These are phyloP conservation scores for Calonectria multiphialidica DNA, from an alignment of 2,329 filamentous ascomycete genomes.

Conservation along the genomic window DNA sequence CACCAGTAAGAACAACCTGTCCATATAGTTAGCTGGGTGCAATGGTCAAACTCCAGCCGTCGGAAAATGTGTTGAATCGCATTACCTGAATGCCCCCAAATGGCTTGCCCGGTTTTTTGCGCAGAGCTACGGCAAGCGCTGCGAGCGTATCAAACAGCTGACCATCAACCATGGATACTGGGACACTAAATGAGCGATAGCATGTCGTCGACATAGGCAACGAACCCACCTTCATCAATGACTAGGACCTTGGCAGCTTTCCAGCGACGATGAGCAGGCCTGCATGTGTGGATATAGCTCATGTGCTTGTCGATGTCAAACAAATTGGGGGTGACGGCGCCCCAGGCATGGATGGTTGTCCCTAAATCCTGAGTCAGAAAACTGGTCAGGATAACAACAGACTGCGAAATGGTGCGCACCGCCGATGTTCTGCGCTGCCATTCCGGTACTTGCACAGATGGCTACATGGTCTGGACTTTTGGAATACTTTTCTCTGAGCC, in stretches of 20 bases:
- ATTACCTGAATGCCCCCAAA: background rate
- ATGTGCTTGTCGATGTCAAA: slow-evolving; percentile 1
- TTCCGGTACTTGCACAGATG: background rate
- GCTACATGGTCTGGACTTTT: background rate
- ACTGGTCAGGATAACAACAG: too few relatives aligned
- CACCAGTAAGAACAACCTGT: background rate
- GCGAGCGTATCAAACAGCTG: background rate
- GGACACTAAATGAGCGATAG: background rate
- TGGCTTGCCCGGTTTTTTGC: background rate
- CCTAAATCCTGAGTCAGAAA: background rate
- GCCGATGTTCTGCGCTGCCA: slow-evolving; percentile 2
- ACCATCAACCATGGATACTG: background rate
- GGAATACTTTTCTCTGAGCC: background rate
- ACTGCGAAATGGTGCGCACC: background rate
- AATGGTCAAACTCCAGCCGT: too few relatives aligned
- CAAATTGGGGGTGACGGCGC: background rate
- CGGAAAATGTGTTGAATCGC: background rate
- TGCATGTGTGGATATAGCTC: background rate
- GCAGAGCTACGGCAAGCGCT: background rate
- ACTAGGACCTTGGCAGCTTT: background rate
- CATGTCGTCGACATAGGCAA: too few relatives aligned
- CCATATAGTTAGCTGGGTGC: background rate
- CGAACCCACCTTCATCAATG: background rate
- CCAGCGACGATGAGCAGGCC: background rate
- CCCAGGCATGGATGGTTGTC: slow-evolving; percentile 2